Percentiles rank a stretch among this genome's conserved stretches.
Conservation (phyloP, 768 basidiomycete genomes). For the Auricularia sp. region DNA sequence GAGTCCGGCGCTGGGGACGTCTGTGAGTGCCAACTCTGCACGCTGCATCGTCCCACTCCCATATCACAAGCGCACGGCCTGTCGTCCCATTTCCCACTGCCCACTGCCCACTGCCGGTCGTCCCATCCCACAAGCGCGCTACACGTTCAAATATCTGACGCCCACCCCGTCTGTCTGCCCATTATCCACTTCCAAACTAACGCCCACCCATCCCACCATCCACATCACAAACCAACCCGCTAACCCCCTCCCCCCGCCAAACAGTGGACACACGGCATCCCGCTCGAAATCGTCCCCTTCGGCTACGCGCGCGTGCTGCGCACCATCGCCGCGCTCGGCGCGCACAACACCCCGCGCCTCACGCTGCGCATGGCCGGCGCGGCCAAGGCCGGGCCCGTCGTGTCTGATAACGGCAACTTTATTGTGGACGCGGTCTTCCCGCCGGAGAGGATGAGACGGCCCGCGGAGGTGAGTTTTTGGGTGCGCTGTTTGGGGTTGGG, state of each 20-base stretch:
- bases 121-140: no score
- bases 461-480: slow-evolving; percentile 38
- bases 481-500: background rate
- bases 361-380: slow-evolving; percentile 13
- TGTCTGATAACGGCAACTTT: slow-evolving; percentile 95
- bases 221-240: no score
- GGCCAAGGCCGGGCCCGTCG: slow-evolving; percentile 77
- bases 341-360: slow-evolving; percentile 9
- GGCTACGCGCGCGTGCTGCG: slow-evolving; percentile 48
- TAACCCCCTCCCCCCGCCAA: no score
- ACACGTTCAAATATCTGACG: no score
- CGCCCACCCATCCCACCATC: no score
- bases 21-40: slow-evolving; percentile 36
- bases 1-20: slow-evolving; percentile 66
- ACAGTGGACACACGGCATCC: slow-evolving; percentile 45
- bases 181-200: no score
- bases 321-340: slow-evolving; percentile 39
- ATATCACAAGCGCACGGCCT: no score
- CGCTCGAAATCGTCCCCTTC: background rate
- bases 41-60: background rate
- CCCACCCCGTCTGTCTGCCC: no score
- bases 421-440: slow-evolving; percentile 93
- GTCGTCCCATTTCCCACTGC: no score
- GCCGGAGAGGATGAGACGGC: slow-evolving; percentile 53
- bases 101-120: no score